A percentile compares a stretch with the other conserved stretches of the same genome.
phyloP scores from a whole-genome alignment of 2,329 filamentous ascomycete species.

The Fusarium falciforme region DNA sequence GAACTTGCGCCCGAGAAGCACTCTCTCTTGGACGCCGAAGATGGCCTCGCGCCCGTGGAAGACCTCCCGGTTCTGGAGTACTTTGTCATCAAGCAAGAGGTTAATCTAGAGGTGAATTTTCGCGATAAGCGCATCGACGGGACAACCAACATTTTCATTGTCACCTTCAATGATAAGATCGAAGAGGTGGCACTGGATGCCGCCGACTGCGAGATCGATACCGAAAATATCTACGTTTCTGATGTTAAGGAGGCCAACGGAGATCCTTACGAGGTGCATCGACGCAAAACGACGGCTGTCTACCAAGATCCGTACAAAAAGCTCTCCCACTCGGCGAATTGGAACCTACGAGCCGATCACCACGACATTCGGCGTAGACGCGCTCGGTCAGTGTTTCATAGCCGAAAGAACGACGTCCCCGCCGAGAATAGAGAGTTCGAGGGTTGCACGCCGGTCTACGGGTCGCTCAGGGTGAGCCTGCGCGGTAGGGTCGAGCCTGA shows the following conservation, averaged over 20 bases:
- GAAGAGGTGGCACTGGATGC: constrained; percentile 70
- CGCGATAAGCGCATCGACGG: constrained; percentile 79
- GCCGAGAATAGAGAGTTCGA: constrained; percentile 65
- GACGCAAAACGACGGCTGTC: constrained; percentile 54
- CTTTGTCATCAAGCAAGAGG: constrained; percentile 82
- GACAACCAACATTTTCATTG: constrained; percentile 83
- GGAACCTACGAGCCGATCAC: constrained; percentile 76
- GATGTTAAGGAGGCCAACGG: constrained; percentile 52
- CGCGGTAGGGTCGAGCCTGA: constrained; percentile 54
- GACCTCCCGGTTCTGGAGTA: constrained; percentile 54
- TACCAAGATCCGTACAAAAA: constrained; percentile 76
- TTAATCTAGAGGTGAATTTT: constrained; percentile 92
- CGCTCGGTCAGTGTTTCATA: constrained; percentile 66
- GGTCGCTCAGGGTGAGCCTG: constrained; percentile 61
- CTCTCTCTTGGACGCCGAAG: constrained; percentile 47
- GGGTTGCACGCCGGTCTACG: constrained; percentile 67
- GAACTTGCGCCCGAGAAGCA: constrained; percentile 35
- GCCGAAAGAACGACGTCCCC: constrained; percentile 63
- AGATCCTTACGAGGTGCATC: constrained; percentile 50
- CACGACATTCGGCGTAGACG: constrained; percentile 79
- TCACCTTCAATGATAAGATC: constrained; percentile 69
- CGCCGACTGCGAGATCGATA: constrained; percentile 70
- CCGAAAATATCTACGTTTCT: constrained; percentile 63
- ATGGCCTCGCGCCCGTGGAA: constrained; percentile 48
- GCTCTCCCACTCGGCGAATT: constrained; percentile 69